These are phyloP conservation scores for Scenedesmus sp. DNA, from an alignment of 163 green algal species.

Conservation along the genomic window DNA sequence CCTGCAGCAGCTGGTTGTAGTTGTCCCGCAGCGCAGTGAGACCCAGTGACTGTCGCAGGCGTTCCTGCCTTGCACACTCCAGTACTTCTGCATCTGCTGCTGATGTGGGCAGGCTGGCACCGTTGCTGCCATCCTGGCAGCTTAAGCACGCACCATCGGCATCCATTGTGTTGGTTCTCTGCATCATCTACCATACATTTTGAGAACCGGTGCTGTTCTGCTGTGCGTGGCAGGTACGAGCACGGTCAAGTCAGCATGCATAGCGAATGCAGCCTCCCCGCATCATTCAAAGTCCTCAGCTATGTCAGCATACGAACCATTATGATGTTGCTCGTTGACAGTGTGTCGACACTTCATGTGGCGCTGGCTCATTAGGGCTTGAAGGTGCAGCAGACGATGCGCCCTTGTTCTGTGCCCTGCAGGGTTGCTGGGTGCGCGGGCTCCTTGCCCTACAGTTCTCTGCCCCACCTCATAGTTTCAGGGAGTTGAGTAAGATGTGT, in stretches of 20 bases:
- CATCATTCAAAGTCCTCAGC: no score
- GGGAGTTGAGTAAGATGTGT: no score
- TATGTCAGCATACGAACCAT: no score
- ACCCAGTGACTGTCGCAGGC: not conserved
- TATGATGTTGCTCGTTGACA: no score
- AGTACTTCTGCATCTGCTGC: not conserved
- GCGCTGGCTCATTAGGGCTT: no score
- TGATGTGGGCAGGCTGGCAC: not conserved
- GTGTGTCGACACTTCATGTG: no score
- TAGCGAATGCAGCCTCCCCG: no score
- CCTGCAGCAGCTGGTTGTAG: not conserved
- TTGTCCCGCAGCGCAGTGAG: not conserved
- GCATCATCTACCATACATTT: not conserved
- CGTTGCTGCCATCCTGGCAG: not conserved
- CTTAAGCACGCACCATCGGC: not conserved
- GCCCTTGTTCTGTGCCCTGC: no score
- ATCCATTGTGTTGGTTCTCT: not conserved
- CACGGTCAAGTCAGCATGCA: not conserved
- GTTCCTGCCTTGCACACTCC: not conserved
- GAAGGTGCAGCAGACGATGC: no score
- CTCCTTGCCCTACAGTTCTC: no score
- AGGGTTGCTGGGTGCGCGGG: no score
- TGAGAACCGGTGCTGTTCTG: not conserved
- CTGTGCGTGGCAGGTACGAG: not conserved
- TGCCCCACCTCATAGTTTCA: no score